These are phyloP conservation scores for Solanum lycopersicoides DNA, from an alignment of 257 asterid species.

Conservation along the genomic window DNA sequence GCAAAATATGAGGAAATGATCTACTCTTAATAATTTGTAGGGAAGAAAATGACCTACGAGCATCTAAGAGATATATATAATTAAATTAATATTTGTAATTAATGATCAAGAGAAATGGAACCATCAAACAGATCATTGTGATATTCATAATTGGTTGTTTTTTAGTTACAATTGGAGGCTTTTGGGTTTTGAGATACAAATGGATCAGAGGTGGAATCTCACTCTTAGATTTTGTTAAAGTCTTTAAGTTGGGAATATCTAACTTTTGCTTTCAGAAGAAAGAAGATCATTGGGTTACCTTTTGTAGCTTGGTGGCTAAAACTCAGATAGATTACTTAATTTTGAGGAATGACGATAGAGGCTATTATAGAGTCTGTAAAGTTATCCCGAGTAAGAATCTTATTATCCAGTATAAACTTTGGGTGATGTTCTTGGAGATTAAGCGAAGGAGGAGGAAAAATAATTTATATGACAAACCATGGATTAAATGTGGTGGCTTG, in stretches of 20 bases:
- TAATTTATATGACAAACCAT: too few relatives aligned
- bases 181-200: too few relatives aligned
- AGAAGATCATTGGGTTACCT: not conserved
- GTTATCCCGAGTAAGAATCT: not conserved
- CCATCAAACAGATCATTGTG: not conserved
- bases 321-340: too few relatives aligned
- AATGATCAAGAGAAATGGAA: not conserved
- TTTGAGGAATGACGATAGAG: not conserved
- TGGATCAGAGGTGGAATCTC: not conserved
- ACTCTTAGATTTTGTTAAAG: not conserved
- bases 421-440: not conserved
- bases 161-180: too few relatives aligned
- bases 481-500: too few relatives aligned
- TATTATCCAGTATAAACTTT: not conserved
- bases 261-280: not conserved
- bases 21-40: not conserved
- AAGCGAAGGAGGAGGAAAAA: too few relatives aligned
- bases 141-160: not conserved
- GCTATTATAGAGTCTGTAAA: too few relatives aligned
- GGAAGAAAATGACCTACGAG: not conserved
- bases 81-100: too few relatives aligned
- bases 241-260: not conserved
- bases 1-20: not conserved
- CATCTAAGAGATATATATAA: not conserved
- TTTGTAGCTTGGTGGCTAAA: not conserved